Evolutionary conservation across 768 basidiomycete species (phyloP).

Genomic region (Termitomyces sp.): DNA sequence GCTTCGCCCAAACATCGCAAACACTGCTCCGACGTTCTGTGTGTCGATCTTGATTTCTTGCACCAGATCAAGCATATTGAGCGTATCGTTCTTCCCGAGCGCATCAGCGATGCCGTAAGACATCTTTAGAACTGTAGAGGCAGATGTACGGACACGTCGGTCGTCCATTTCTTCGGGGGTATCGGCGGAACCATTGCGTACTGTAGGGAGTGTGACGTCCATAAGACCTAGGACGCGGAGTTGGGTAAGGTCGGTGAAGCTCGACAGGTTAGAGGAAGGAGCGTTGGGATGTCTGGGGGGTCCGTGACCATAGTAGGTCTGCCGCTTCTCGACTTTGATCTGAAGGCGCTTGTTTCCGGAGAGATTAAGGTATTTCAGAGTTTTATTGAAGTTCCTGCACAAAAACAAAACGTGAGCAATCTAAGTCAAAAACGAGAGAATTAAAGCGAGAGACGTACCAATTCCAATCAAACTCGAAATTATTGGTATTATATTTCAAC

Average conservation of each 20-base stretch:
- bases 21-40: conserved; percentile 77
- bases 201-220: conserved; percentile 85
- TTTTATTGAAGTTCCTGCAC: conserved; percentile 91
- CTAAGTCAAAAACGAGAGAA: not conserved
- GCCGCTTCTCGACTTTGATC: conserved; percentile 61
- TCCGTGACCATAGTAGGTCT: conserved; percentile 7
- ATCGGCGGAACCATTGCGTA: conserved; percentile 40
- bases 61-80: conserved; percentile 92
- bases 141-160: conserved; percentile 87
- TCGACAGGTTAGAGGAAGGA: conserved; percentile 44
- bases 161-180: conserved; percentile 86
- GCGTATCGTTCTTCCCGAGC: conserved; percentile 71
- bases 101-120: conserved; percentile 96
- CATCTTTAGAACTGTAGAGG: conserved; percentile 87
- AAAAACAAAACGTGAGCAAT: conserved; percentile 1
- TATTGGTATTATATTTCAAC: conserved; percentile 96
- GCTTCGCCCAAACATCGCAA: conserved; percentile 92
- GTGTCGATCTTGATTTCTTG: conserved; percentile 67
- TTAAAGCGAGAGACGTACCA: conserved; percentile 54
- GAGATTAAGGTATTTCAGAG: conserved; percentile 90
- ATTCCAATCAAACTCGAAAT: conserved; percentile 99
- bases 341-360: conserved; percentile 96
- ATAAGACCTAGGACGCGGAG: conserved; percentile 93
- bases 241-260: conserved; percentile 83
- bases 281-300: conserved; percentile 23